phyloP scores from a whole-genome alignment of 495 filamentous ascomycete genomes.

The Aspergillus nidulans region DNA sequence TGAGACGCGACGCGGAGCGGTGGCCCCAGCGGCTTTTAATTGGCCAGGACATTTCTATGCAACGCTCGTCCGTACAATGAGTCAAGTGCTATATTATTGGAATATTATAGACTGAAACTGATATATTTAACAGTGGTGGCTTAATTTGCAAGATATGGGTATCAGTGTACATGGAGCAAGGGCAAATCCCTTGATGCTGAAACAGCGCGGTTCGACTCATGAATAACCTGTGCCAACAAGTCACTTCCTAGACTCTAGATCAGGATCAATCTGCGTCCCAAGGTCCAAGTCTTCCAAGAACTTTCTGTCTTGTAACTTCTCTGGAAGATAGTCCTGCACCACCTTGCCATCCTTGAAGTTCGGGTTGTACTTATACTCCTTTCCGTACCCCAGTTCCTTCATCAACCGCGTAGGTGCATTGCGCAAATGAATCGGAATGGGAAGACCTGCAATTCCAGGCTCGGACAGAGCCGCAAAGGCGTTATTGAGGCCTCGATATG shows the following conservation, averaged over 20 bases:
- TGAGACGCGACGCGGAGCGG: constrained; percentile 17
- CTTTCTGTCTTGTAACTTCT: constrained; percentile 56
- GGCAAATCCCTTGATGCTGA: background rate
- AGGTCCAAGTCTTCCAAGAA: constrained; percentile 85
- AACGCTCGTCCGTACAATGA: background rate
- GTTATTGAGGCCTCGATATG: constrained; percentile 78
- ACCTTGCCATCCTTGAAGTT: constrained; percentile 82
- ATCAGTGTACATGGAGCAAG: background rate
- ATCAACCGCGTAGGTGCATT: constrained; percentile 91
- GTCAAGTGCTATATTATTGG: background rate
- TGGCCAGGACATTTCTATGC: constrained; percentile 8
- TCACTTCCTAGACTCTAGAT: constrained; percentile 22
- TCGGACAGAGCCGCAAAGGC: constrained; percentile 70
- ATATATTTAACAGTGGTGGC: background rate
- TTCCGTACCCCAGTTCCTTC: constrained; percentile 87
- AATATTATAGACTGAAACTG: background rate
- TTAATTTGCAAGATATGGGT: background rate
- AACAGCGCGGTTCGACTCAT: background rate
- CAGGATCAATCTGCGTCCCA: constrained; percentile 70
- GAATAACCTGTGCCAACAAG: background rate
- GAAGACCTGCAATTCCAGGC: constrained; percentile 71
- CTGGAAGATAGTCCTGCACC: constrained; percentile 84
- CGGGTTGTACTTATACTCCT: constrained; percentile 95
- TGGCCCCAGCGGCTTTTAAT: constrained; percentile 4
- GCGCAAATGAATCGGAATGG: constrained; percentile 80